Conservation (phyloP, 2,329 filamentous ascomycete genomes). For the Colletotrichum orbiculare region DNA sequence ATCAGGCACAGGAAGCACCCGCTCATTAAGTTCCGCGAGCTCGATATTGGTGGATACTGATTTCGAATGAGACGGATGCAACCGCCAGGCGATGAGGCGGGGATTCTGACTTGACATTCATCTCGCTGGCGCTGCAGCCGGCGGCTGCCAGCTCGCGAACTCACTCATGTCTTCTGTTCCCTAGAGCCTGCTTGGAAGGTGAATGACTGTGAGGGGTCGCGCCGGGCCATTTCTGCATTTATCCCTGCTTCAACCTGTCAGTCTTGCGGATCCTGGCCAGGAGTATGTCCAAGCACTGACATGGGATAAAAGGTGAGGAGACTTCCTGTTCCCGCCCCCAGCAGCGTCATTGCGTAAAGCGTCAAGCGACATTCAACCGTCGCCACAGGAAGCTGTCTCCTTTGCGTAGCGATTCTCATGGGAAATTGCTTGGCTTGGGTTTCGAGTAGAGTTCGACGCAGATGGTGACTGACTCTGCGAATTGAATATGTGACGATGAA, state of each 20-base stretch:
- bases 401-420: neutral
- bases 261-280: conserved; percentile 28
- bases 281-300: conserved; percentile 31
- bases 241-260: conserved; percentile 27
- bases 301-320: conserved; percentile 30
- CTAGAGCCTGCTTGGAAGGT: conserved; percentile 1
- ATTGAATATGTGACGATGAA: too few relatives aligned
- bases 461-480: too few relatives aligned
- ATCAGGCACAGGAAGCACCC: conserved; percentile 21
- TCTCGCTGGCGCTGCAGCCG: conserved; percentile 10
- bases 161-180: neutral
- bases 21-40: conserved; percentile 16
- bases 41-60: conserved; percentile 23
- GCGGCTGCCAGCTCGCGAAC: neutral
- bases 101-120: conserved; percentile 1
- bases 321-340: conserved; percentile 7
- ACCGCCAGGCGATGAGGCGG: conserved; percentile 14
- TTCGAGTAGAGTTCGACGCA: too few relatives aligned
- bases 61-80: conserved; percentile 23
- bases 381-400: neutral
- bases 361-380: neutral
- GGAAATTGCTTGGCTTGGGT: too few relatives aligned
- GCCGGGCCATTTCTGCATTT: conserved; percentile 23
- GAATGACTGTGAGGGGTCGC: conserved; percentile 10
- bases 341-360: neutral